phyloP scores from a whole-genome alignment of 2,329 filamentous ascomycete genomes.

The Apiospora sp. region DNA sequence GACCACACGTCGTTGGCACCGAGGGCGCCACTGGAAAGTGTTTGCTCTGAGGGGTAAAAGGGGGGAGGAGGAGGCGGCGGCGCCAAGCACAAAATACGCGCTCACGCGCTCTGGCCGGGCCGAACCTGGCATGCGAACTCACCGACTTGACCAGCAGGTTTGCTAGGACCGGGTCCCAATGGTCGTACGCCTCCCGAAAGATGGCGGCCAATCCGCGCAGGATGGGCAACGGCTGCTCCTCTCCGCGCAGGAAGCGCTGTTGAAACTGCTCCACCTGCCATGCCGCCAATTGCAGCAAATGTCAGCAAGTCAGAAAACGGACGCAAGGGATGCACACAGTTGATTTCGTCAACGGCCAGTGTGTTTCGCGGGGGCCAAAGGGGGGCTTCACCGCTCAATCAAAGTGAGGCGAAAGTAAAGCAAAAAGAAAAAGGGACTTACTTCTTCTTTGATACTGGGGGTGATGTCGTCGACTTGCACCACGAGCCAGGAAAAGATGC shows the following conservation, averaged over 20 bases:
- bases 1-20: background rate
- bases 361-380: background rate
- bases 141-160: constrained; percentile 34
- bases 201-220: constrained; percentile 35
- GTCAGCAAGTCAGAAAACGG: background rate
- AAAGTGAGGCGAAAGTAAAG: too few relatives aligned
- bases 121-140: background rate
- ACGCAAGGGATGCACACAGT: background rate
- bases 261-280: background rate
- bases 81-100: background rate
- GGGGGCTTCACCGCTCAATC: background rate
- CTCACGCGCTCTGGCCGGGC: background rate
- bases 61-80: background rate
- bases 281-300: too few relatives aligned
- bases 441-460: background rate
- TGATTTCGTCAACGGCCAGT: background rate
- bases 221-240: constrained; percentile 22
- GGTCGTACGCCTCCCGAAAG: constrained; percentile 34
- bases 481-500: constrained; percentile 35
- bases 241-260: background rate
- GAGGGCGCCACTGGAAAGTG: background rate
- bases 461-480: constrained; percentile 35
- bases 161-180: constrained; percentile 38
- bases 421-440: background rate
- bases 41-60: background rate